Conservation (phyloP, 208 protist genomes). For the Leishmania arabica region DNA sequence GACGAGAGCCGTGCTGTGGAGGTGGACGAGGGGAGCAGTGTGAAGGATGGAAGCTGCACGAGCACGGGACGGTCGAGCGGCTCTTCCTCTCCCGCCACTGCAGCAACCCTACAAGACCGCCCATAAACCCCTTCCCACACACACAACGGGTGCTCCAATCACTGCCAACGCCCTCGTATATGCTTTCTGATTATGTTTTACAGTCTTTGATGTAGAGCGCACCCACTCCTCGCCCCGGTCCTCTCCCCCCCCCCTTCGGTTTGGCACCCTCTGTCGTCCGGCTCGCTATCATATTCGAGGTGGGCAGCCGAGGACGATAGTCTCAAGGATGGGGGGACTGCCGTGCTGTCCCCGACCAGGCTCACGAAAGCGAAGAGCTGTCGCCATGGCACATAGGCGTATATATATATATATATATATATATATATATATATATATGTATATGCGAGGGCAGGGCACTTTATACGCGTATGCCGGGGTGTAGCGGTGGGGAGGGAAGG, state of each 20-base stretch:
- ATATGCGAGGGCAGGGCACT: not conserved
- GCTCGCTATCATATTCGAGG: not conserved
- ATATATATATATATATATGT: no score
- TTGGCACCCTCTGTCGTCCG: not conserved
- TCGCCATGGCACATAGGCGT: no score
- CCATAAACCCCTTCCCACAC: not conserved
- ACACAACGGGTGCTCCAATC: not conserved
- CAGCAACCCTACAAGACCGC: not conserved
- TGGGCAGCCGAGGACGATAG: no score
- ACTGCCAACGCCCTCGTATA: not conserved
- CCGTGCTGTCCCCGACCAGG: no score
- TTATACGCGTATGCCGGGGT: not conserved
- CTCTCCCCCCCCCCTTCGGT: no score
- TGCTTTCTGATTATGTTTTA: no score
- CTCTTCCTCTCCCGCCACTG: not conserved
- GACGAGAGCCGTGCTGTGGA: not conserved
- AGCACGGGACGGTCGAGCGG: not conserved
- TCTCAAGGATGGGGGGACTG: not conserved
- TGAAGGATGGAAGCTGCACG: not conserved
- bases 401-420: not conserved
- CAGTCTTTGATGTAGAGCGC: not conserved
- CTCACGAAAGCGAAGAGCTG: no score
- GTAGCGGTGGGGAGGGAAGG: not conserved
- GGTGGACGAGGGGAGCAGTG: not conserved
- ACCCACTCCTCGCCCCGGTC: no score